Conservation (phyloP, 352 stramenopile species). For the Phytophthora rubi region DNA sequence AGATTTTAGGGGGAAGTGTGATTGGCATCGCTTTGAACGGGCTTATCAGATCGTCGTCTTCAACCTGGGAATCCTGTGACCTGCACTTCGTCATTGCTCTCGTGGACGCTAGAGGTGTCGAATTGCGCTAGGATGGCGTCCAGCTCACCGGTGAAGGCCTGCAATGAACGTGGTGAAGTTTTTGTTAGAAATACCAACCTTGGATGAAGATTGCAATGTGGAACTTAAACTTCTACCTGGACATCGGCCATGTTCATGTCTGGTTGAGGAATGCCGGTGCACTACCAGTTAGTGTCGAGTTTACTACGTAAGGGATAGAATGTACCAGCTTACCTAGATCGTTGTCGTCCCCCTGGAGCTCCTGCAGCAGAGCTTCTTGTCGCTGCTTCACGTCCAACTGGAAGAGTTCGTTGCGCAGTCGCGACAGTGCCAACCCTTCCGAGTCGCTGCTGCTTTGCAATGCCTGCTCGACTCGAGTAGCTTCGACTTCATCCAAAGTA, state of each 20-base stretch:
- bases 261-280: neutral
- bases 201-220: neutral
- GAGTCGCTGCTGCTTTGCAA: slow-evolving; percentile 6
- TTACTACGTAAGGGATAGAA: neutral
- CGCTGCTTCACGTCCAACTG: slow-evolving; percentile 60
- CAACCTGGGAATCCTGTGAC: neutral
- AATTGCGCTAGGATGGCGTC: slow-evolving; percentile 65
- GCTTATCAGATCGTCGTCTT: slow-evolving; percentile 30
- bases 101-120: slow-evolving; percentile 8
- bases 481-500: slow-evolving; percentile 23
- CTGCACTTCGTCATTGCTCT: neutral
- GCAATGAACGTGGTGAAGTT: neutral
- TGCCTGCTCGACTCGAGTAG: slow-evolving; percentile 26
- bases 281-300: neutral
- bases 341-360: slow-evolving; percentile 42
- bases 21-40: neutral
- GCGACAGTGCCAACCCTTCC: slow-evolving; percentile 21
- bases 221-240: slow-evolving; percentile 34
- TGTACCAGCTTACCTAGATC: slow-evolving; percentile 35
- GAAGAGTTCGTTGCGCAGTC: slow-evolving; percentile 56
- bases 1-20: neutral
- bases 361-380: slow-evolving; percentile 42
- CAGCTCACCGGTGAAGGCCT: slow-evolving; percentile 54
- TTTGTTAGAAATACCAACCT: neutral
- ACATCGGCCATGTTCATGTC: slow-evolving; percentile 32